Base-by-base conservation (phyloP, 139 green algal genomes). In the Penium margaritaceum region DNA sequence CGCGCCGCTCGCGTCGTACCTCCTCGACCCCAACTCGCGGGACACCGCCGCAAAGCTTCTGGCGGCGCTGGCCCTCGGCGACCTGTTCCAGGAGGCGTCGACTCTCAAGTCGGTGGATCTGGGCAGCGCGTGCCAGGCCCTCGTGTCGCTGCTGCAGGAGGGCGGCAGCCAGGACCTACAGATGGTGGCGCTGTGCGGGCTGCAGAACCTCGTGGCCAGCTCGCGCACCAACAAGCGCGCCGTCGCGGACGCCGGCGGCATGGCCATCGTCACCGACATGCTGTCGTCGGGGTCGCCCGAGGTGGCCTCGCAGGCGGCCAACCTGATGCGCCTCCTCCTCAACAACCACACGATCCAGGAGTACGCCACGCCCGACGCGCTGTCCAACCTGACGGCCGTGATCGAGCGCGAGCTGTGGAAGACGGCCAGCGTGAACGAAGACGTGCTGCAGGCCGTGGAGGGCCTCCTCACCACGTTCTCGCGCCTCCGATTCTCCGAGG, bases 151-250 rank as follows among this genome's bases (percentile, higher is more conserved):
- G 27, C 21, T 76, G 46, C 51, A 70, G 60, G 68, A 76, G 51
- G 17, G 21, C 17, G 68, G n/a, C 53, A 76, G 68, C 5, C 51
- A 76, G 39, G 68, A 76, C 27, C 68, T 76, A 17, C 53, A 70
- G 36, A 76, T 67, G 68, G 68, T 76, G 68, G 68, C 68, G 27
- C 33, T 76, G 37, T 76, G 68, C 60, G 38, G 51, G 15, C 68
- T 76, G 36, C 68, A 76, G 68, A 68, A 54, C 19, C 51, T 76
- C 27, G 68, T 76, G 38, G 41, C 29, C 1, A 44, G 15, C 19
- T 76, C 68, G 24, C 57, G 60, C 34, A 19, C 68, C 60, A 76
- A 76, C 68, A 76, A 62, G 51, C 38, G 41, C 41, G 68, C 68
- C 27, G 38, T 76, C 36, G 68, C 68, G 39, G 68, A 62, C 14